Evolutionary conservation across 129 eudicot genomes (phyloP).

Genomic region (carrot (Daucus carota)): DNA sequence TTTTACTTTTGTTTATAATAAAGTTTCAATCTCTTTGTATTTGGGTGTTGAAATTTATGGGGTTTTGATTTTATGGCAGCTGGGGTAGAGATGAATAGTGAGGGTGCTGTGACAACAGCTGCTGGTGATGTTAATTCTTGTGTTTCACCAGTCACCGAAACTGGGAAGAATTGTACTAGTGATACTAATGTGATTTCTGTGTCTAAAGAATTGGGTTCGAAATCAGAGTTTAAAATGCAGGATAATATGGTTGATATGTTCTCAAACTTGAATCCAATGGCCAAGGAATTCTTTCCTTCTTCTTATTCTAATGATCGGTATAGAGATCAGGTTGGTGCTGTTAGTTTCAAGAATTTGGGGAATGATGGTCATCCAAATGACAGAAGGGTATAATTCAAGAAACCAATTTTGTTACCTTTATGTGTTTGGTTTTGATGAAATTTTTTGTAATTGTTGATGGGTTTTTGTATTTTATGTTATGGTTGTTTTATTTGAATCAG

Average conservation of each 20-base stretch:
- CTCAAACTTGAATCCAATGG: slow-evolving; percentile 85
- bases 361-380: slow-evolving; percentile 46
- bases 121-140: slow-evolving; percentile 17
- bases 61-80: slow-evolving; percentile 69
- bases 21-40: background rate
- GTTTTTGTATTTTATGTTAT: background rate
- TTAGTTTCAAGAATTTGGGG: slow-evolving; percentile 25
- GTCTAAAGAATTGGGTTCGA: slow-evolving; percentile 34
- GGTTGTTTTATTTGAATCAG: background rate
- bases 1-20: background rate
- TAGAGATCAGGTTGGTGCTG: slow-evolving; percentile 45
- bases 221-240: slow-evolving; percentile 61
- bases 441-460: slow-evolving; percentile 13
- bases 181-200: slow-evolving; percentile 11
- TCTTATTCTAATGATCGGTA: slow-evolving; percentile 38
- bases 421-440: background rate
- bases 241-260: slow-evolving; percentile 61
- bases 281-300: slow-evolving; percentile 87
- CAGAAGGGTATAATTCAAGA: slow-evolving; percentile 53
- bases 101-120: slow-evolving; percentile 36
- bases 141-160: slow-evolving; percentile 18
- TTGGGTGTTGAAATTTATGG: too few species aligned
- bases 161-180: slow-evolving; percentile 23
- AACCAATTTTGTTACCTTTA: background rate
- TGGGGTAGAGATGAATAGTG: slow-evolving; percentile 50